Percentiles rank a stretch among this genome's conserved stretches.
phyloP scores from a whole-genome alignment of 805 yeast genomes.

The Lachancea sp. region DNA sequence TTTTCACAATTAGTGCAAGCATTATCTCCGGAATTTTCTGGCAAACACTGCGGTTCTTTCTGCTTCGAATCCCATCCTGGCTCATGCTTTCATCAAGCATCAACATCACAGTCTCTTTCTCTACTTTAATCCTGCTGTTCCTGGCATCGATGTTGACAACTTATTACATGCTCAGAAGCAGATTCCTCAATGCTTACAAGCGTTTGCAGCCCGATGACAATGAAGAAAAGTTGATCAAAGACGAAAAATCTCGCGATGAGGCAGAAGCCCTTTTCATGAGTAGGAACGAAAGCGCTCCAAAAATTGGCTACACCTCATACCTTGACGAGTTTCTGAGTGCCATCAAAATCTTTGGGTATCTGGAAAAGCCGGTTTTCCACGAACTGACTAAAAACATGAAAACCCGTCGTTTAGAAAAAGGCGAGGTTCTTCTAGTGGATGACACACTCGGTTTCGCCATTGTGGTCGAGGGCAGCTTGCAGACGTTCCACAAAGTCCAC shows the following conservation, averaged over 20 bases:
- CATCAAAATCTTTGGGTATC: conserved; percentile 87
- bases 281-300: neutral
- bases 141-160: conserved; percentile 5
- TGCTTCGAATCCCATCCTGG: conserved; percentile 7
- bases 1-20: neutral
- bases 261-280: conserved; percentile 8
- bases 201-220: conserved; percentile 8
- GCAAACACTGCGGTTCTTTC: conserved; percentile 2
- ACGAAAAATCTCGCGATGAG: conserved; percentile 6
- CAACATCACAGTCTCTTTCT: conserved; percentile 6
- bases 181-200: conserved; percentile 7
- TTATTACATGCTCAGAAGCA: conserved; percentile 4
- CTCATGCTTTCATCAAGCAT: conserved; percentile 5
- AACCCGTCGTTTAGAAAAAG: conserved; percentile 71
- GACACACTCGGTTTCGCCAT: conserved; percentile 80
- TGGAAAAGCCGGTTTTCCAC: conserved; percentile 85
- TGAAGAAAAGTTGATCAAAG: conserved; percentile 4
- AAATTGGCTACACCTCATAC: conserved; percentile 48
- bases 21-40: neutral
- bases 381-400: conserved; percentile 89
- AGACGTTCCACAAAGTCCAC: conserved; percentile 59
- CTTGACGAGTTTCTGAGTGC: conserved; percentile 87
- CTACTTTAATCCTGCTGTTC: conserved; percentile 1
- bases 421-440: conserved; percentile 69
- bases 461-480: conserved; percentile 86